A percentile compares a stretch with the other conserved stretches of the same genome.
Conservation (phyloP, 352 stramenopile genomes). For the Paralagenidium karlingii region DNA sequence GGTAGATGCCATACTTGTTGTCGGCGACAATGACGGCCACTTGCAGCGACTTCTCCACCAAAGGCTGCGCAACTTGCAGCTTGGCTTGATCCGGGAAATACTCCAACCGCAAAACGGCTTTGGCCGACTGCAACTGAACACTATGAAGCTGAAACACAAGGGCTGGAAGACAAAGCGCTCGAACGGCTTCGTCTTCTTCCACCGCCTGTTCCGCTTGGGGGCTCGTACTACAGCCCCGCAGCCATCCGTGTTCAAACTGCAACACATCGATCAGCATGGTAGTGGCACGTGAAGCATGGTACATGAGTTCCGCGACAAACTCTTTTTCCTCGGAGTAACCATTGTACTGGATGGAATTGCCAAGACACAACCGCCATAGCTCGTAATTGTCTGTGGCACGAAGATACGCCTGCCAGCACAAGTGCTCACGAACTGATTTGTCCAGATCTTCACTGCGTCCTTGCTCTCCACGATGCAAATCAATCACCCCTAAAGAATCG, state of each 20-base stretch:
- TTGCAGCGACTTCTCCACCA: conserved; percentile 62
- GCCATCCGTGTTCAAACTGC: conserved; percentile 73
- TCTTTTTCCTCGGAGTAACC: conserved; percentile 72
- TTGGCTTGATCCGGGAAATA: conserved; percentile 48
- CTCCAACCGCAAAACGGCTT: conserved; percentile 49
- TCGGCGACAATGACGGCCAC: conserved; percentile 69
- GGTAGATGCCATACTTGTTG: conserved; percentile 56
- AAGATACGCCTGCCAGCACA: conserved; percentile 68
- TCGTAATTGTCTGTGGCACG: conserved; percentile 51
- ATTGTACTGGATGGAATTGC: conserved; percentile 6
- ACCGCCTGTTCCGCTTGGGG: no score
- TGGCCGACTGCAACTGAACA: conserved; percentile 64
- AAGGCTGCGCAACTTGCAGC: conserved; percentile 30
- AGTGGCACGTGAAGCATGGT: conserved; percentile 41
- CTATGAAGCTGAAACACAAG: conserved; percentile 66
- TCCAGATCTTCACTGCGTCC: conserved; percentile 27
- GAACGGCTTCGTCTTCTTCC: conserved; percentile 16
- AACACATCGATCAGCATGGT: conserved; percentile 47
- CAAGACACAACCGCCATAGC: conserved; percentile 50
- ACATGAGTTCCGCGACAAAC: conserved; percentile 61
- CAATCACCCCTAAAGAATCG: conserved; percentile 51
- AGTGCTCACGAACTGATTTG: conserved; percentile 31
- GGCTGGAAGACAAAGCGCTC: conserved; percentile 37
- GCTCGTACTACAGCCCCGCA: conserved; percentile 31
- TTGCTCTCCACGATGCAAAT: conserved; percentile 33